phyloP scores from a whole-genome alignment of 2,329 filamentous ascomycete genomes.

The Trichophyton mentagrophytes region DNA sequence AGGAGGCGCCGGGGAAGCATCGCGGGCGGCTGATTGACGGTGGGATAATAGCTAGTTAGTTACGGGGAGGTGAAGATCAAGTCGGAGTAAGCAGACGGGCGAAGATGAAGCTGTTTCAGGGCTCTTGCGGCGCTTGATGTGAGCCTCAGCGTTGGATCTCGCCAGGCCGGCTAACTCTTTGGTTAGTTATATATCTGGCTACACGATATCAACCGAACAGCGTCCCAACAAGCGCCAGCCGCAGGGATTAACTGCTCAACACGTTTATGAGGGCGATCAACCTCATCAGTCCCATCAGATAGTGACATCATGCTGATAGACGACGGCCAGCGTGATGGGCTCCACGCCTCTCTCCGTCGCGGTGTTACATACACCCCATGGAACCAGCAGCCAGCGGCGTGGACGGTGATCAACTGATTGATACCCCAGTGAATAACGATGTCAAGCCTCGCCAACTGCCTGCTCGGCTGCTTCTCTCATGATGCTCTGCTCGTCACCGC shows the following conservation, averaged over 20 bases:
- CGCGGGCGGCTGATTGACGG: neutral
- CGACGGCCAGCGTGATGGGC: neutral
- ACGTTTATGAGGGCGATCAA: neutral
- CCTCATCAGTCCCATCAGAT: neutral
- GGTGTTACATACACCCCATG: neutral
- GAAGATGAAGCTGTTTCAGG: too few relatives aligned
- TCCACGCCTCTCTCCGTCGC: too few relatives aligned
- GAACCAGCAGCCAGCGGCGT: neutral
- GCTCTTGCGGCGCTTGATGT: too few relatives aligned
- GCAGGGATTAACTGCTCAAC: neutral
- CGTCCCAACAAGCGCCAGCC: neutral
- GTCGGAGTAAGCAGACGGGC: neutral
- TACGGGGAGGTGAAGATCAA: too few relatives aligned
- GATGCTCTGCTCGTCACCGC: neutral
- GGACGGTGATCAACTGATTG: conserved; percentile 1
- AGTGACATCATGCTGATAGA: neutral
- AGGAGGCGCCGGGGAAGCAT: neutral
- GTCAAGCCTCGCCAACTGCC: neutral
- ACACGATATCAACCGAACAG: too few relatives aligned
- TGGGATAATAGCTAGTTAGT: too few relatives aligned
- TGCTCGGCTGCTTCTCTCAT: neutral
- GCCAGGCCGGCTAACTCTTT: too few relatives aligned
- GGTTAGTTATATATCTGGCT: too few relatives aligned
- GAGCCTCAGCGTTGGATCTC: too few relatives aligned
- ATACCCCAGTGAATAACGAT: neutral